Base-by-base conservation (phyloP, 768 basidiomycete species). In the Lyophyllum semitale region DNA sequence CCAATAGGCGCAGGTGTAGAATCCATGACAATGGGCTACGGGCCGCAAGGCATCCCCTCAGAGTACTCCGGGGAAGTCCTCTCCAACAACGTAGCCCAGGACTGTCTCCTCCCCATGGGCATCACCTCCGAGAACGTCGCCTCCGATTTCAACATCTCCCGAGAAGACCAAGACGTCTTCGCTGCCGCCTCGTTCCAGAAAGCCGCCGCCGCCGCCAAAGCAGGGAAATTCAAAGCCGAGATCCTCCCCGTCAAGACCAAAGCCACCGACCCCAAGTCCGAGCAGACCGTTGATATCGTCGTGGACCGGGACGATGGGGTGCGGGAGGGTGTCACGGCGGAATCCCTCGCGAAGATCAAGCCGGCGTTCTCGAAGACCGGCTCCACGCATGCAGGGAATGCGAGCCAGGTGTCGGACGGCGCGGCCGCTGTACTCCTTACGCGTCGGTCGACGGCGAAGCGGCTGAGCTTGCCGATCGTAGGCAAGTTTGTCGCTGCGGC, bases 291-390 rank as follows among this genome's bases (percentile, higher is more conserved):
- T 66, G n/a, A n/a, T n/a, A n/a, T n/a, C n/a, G n/a, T n/a, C n/a
- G n/a, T n/a, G n/a, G n/a, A n/a, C n/a, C n/a, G n/a, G n/a, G 95
- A 97, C 63, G 95, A 96, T 62, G 95, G 95, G 53, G 82, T 97
- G 55, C 78, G 95, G 11, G 87, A 87, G 25, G 93, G 91, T 53
- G 89, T 93, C 54, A 96, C 94, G 3, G 77, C 78, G 40, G 85
- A 91, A 76, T 84, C 82, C 51, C 76, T 97, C 44, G 71, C 76
- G 27, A 95, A 92, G 77, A 81, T 96, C 59, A 93, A 91, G 73
- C 85, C 93, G n/a, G 86, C 91, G 6, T 96, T 96, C 76, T 71
- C 74, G 53, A 84, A 88, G 73, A 83, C 82, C 51, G 93, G 87
- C 17, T 72, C 78, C 22, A 93, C 93, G 4, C 90, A 93, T 65